A percentile compares a stretch with the other conserved stretches of the same genome.
Conservation (phyloP, 192 early-diverging fungal genomes). For the Coemansia nantahalensis region DNA sequence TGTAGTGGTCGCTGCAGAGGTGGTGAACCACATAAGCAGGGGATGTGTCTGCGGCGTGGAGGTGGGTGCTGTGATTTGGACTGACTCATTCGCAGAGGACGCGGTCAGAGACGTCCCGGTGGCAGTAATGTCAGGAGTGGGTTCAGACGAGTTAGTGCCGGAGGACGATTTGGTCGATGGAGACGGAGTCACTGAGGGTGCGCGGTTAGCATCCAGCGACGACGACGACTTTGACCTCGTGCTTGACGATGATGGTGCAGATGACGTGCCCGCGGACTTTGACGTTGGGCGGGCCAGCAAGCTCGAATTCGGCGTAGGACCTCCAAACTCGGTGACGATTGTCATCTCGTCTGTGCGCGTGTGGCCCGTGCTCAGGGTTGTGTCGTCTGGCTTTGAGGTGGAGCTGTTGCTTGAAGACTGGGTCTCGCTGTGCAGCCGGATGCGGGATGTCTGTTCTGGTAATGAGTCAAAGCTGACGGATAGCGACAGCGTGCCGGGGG, state of each 20-base stretch:
- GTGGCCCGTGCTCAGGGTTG: conserved; percentile 9
- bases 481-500: too few relatives aligned
- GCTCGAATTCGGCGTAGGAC: neutral
- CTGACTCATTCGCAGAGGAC: too few relatives aligned
- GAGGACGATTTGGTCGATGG: neutral
- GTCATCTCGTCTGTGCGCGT: conserved; percentile 21
- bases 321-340: conserved; percentile 17
- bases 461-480: neutral
- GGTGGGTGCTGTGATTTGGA: too few relatives aligned
- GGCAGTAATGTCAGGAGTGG: neutral
- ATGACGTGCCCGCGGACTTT: too few relatives aligned
- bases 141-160: neutral
- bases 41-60: neutral
- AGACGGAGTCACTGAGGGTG: too few relatives aligned
- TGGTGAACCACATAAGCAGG: conserved; percentile 2
- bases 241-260: neutral
- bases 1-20: neutral
- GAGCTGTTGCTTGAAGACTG: too few relatives aligned
- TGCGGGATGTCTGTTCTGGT: too few relatives aligned
- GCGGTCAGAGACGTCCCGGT: too few relatives aligned
- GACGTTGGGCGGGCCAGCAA: too few relatives aligned
- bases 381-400: too few relatives aligned
- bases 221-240: neutral
- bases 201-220: too few relatives aligned
- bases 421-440: too few relatives aligned